phyloP scores from a whole-genome alignment of 495 filamentous ascomycete species.

The Penicillium bialowiezense region DNA sequence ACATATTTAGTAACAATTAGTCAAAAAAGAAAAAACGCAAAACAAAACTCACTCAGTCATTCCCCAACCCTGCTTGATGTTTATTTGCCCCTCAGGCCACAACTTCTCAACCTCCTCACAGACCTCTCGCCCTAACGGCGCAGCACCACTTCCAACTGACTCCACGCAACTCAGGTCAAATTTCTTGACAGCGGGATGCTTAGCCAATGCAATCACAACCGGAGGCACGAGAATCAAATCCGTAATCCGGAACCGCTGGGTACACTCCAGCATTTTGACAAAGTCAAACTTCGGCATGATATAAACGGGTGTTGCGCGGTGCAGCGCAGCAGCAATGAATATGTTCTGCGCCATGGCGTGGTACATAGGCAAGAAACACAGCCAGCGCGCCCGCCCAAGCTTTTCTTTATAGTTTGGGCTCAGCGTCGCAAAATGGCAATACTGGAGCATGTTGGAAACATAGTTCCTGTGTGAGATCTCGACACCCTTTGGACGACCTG shows the following conservation, averaged over 20 bases:
- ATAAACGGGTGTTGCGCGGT: conserved; percentile 53
- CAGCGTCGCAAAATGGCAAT: conserved; percentile 43
- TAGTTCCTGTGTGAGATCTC: conserved; percentile 74
- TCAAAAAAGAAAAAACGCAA: background rate
- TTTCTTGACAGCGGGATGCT: conserved; percentile 59
- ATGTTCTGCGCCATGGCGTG: conserved; percentile 59
- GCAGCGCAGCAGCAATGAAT: conserved; percentile 42
- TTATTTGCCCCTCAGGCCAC: conserved; percentile 53
- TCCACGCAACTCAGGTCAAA: conserved; percentile 69
- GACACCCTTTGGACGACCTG: conserved; percentile 81
- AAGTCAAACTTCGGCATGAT: conserved; percentile 77
- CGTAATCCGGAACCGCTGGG: conserved; percentile 68
- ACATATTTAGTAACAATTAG: conserved; percentile 3
- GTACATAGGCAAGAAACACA: conserved; percentile 73
- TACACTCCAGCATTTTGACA: conserved; percentile 61
- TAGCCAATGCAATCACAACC: conserved; percentile 69
- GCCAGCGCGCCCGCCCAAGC: conserved; percentile 23
- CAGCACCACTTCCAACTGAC: conserved; percentile 56
- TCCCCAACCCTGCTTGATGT: conserved; percentile 79
- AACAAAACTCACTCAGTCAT: conserved; percentile 65
- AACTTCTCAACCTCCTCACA: conserved; percentile 54
- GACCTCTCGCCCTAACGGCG: conserved; percentile 63
- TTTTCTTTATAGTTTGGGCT: conserved; percentile 44
- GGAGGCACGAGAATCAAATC: conserved; percentile 62
- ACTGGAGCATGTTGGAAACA: conserved; percentile 64